Evolutionary conservation across 352 stramenopile genomes (phyloP), one percentile per base, ranked within the genome.

Genomic region (Globisporangium okanoganense): DNA sequence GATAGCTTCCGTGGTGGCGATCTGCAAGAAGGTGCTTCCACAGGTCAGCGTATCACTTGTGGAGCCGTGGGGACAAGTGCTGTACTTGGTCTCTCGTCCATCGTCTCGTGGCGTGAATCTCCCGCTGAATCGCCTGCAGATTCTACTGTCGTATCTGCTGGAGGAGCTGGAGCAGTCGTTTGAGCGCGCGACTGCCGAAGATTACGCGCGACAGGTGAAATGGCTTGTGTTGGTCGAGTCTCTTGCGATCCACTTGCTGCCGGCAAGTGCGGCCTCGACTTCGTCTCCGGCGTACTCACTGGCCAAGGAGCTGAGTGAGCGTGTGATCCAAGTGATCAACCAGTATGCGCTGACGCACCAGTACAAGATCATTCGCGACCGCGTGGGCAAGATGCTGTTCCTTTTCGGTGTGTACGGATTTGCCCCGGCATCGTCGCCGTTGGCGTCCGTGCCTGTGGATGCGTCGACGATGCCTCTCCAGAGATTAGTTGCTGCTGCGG

Each of bases 321-420:
- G 68, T 27, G 65, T 77, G 22, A 29, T 87, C 8, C 51, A 51
- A 13, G 73, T 88, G 12, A 74, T 90, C 49, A 62, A 70, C 31
- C 62, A 65, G 29, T 76, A 89, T 13, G 77, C 74, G 0, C 53
- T 93, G 45, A 66, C 76, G 0, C 84, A 93, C 36, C 82, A 76
- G 50, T 93, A 93, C 77, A 87, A 88, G 62, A 90, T 91, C 56
- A 87, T 93, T 16, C 79, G 84, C 22, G 81, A 93, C 41, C 72
- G 71, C 29, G 77, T 74, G 4, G 84, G 71, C 2, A 75, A 77
- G 40, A 67, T 88, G 48, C 47, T 92, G 16, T 90, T 85, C 54
- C 58, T 90, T n/a, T 52, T 93, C 16, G 61, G 71, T 1, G 44
- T 56, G 33, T 72, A 68, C 36, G 52, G 24, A 7, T 68, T 58